These are phyloP conservation scores for Quercus agrifolia DNA, from an alignment of 306 rosid genomes.

Conservation along the genomic window DNA sequence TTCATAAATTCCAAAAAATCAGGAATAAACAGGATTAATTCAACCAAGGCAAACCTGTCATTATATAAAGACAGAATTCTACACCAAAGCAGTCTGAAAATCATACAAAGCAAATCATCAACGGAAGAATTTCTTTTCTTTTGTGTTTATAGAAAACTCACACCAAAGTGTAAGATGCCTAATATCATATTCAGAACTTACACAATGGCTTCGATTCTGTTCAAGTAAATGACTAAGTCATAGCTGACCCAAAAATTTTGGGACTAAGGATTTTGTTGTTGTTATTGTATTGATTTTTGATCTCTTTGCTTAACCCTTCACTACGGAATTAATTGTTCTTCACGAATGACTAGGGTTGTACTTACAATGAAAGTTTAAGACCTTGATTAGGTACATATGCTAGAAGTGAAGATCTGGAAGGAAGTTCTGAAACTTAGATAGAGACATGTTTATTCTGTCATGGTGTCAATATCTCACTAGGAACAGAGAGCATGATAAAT, in stretches of 20 bases:
- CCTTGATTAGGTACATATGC: not conserved
- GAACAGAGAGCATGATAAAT: not conserved
- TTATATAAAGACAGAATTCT: not conserved
- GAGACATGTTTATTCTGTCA: not conserved
- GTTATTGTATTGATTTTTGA: not conserved
- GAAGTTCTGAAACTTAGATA: not conserved
- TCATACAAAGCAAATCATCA: not conserved
- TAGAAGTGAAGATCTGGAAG: not conserved
- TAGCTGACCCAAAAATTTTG: too few relatives aligned
- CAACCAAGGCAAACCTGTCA: not conserved
- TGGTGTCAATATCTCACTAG: not conserved
- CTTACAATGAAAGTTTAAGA: not conserved
- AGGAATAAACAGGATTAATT: constrained; percentile 25
- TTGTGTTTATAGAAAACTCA: not conserved
- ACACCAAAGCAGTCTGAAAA: not conserved
- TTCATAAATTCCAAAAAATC: constrained; percentile 37
- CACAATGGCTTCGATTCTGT: too few relatives aligned
- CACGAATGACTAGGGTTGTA: not conserved
- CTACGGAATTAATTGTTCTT: not conserved
- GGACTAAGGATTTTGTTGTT: too few relatives aligned
- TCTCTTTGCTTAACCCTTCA: not conserved
- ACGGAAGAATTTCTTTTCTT: not conserved
- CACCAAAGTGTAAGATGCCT: not conserved
- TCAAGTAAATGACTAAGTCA: too few relatives aligned
- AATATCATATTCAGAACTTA: too few relatives aligned